phyloP scores from a whole-genome alignment of 805 yeast genomes.

The Kodamaea kaohsiungensis region DNA sequence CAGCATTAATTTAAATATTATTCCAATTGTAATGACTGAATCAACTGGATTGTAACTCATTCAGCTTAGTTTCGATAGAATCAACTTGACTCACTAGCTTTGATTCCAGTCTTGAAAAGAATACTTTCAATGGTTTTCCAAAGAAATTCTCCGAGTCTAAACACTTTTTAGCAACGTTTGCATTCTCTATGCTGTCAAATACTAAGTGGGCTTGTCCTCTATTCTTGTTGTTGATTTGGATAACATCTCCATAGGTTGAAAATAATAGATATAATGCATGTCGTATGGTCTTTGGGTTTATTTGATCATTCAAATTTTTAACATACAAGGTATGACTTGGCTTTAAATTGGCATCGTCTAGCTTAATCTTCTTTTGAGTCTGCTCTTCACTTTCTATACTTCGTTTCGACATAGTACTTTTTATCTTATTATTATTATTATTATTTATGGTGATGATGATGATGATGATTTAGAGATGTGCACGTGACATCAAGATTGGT shows the following conservation, averaged over 20 bases:
- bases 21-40: no score
- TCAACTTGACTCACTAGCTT: constrained; percentile 18
- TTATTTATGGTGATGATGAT: not conserved
- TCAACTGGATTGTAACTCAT: no score
- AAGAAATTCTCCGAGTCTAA: constrained; percentile 52
- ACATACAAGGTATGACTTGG: constrained; percentile 55
- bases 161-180: constrained; percentile 50
- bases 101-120: constrained; percentile 34
- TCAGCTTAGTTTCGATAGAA: not conserved
- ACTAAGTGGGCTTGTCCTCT: constrained; percentile 72
- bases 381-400: not conserved
- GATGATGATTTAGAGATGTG: not conserved
- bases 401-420: constrained; percentile 11
- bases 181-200: constrained; percentile 49
- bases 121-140: constrained; percentile 50
- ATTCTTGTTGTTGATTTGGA: constrained; percentile 49
- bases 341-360: constrained; percentile 12
- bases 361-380: constrained; percentile 11
- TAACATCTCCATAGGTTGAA: constrained; percentile 64
- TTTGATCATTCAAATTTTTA: constrained; percentile 59
- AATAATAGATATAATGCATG: constrained; percentile 59
- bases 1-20: no score
- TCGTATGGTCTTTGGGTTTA: constrained; percentile 45
- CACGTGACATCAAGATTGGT: not conserved
- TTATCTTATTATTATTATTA: not conserved